Evolutionary conservation across 2,329 filamentous ascomycete species (phyloP).

Genomic region (Alternaria arborescens): DNA sequence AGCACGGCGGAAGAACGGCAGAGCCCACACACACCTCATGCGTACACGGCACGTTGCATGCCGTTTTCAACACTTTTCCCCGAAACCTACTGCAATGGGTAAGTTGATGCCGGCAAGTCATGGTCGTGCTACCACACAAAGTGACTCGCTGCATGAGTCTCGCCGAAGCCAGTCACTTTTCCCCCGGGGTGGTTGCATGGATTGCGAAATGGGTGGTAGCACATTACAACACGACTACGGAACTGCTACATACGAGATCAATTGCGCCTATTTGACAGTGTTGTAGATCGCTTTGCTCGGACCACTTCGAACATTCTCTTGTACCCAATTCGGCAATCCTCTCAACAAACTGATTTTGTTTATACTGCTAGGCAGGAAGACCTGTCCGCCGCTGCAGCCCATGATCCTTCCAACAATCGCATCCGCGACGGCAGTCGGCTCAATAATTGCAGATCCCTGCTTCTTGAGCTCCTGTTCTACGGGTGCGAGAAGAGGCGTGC

Average conservation of each 20-base stretch:
- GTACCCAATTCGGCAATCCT: slow-evolving; percentile 59
- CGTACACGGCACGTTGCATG: slow-evolving; percentile 35
- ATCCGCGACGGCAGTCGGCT: slow-evolving; percentile 51
- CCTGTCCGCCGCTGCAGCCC: slow-evolving; percentile 50
- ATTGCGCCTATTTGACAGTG: slow-evolving; percentile 12
- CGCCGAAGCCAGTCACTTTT: slow-evolving; percentile 7
- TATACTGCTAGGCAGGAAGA: slow-evolving; percentile 47
- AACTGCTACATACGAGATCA: background rate
- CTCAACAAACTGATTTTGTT: slow-evolving; percentile 47
- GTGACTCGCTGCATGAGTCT: slow-evolving; percentile 4
- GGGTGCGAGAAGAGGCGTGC: slow-evolving; percentile 51
- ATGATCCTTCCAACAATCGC: slow-evolving; percentile 54
- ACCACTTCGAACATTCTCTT: slow-evolving; percentile 49
- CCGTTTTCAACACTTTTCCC: slow-evolving; percentile 23
- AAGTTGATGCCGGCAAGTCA: slow-evolving; percentile 5
- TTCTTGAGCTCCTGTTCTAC: slow-evolving; percentile 44
- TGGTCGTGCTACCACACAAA: slow-evolving; percentile 12
- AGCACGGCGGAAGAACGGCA: slow-evolving; percentile 7
- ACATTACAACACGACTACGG: background rate
- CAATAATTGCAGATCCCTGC: slow-evolving; percentile 45
- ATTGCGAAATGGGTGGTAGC: background rate
- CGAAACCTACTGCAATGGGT: slow-evolving; percentile 24
- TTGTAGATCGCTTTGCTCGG: slow-evolving; percentile 27
- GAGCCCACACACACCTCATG: slow-evolving; percentile 17
- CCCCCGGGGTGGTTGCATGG: slow-evolving; percentile 4